phyloP scores from a whole-genome alignment of 257 asterid genomes.

The Penstemon newberryi region DNA sequence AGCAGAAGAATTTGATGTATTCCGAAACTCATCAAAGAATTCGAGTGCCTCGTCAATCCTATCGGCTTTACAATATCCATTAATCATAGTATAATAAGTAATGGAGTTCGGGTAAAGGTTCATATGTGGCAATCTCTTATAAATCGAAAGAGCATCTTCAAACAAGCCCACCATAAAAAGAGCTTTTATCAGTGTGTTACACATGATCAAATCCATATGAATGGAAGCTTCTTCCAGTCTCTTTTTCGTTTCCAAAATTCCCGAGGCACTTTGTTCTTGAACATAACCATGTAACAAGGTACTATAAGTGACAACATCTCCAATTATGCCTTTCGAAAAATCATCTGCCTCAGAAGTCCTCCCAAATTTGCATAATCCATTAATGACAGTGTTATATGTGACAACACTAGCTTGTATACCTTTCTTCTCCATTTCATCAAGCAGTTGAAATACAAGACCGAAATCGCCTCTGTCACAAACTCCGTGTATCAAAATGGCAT shows the following conservation, averaged over 20 bases:
- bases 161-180: constrained; percentile 71
- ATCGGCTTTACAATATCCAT: constrained; percentile 71
- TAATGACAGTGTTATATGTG: constrained; percentile 72
- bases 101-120: constrained; percentile 49
- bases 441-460: constrained; percentile 51
- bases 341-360: constrained; percentile 71
- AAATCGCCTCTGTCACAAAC: constrained; percentile 65
- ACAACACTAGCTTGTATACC: constrained; percentile 65
- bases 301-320: constrained; percentile 69
- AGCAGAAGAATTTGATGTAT: constrained; percentile 47
- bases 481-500: constrained; percentile 70
- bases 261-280: constrained; percentile 51
- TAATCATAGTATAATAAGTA: constrained; percentile 61
- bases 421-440: constrained; percentile 66
- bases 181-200: constrained; percentile 72
- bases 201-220: constrained; percentile 58
- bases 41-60: constrained; percentile 70
- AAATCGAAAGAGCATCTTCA: constrained; percentile 65
- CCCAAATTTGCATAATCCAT: constrained; percentile 78
- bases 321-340: constrained; percentile 53
- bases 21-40: constrained; percentile 56
- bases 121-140: constrained; percentile 49
- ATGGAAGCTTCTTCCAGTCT: constrained; percentile 58
- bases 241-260: constrained; percentile 54
- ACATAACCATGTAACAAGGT: constrained; percentile 71